Percentiles rank a stretch among this genome's conserved stretches.
Evolutionary conservation across 2,329 filamentous ascomycete genomes (phyloP).

Genomic region (Rosellinia necatrix): DNA sequence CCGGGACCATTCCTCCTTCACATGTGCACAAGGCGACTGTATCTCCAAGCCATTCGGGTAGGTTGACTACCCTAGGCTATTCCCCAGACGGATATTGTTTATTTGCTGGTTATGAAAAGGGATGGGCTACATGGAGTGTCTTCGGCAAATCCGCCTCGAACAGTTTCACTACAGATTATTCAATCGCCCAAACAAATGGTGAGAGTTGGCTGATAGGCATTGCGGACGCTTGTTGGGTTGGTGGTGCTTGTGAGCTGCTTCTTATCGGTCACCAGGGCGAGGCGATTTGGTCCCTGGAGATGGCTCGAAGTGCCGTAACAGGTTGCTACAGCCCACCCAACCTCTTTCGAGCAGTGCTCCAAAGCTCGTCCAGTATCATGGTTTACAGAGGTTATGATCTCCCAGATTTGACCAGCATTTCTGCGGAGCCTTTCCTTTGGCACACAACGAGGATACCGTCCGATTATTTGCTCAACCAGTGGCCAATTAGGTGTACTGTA

Average conservation of each 20-base stretch:
- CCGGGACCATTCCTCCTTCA: conserved; percentile 86
- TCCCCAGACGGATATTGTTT: conserved; percentile 96
- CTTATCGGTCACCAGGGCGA: conserved; percentile 73
- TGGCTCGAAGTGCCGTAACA: conserved; percentile 90
- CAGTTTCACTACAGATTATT: conserved; percentile 75
- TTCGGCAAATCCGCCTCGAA: conserved; percentile 89
- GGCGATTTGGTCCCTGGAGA: conserved; percentile 84
- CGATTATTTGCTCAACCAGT: conserved; percentile 85
- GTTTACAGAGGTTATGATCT: conserved; percentile 93
- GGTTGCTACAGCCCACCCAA: conserved; percentile 92
- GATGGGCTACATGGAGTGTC: conserved; percentile 97
- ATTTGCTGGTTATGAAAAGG: conserved; percentile 88
- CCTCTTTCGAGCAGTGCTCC: conserved; percentile 83
- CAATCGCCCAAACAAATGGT: conserved; percentile 66
- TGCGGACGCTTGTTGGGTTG: conserved; percentile 80
- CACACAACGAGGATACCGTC: conserved; percentile 87
- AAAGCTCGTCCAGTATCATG: conserved; percentile 86
- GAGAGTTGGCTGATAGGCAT: conserved; percentile 88
- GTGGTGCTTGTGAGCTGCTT: conserved; percentile 83
- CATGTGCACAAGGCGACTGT: conserved; percentile 75
- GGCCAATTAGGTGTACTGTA: conserved; percentile 86
- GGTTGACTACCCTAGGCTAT: conserved; percentile 76
- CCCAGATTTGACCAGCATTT: conserved; percentile 87
- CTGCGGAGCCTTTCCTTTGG: conserved; percentile 92
- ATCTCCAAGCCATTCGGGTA: conserved; percentile 69